phyloP scores from a whole-genome alignment of 495 filamentous ascomycete species.

The Tuber brumale region DNA sequence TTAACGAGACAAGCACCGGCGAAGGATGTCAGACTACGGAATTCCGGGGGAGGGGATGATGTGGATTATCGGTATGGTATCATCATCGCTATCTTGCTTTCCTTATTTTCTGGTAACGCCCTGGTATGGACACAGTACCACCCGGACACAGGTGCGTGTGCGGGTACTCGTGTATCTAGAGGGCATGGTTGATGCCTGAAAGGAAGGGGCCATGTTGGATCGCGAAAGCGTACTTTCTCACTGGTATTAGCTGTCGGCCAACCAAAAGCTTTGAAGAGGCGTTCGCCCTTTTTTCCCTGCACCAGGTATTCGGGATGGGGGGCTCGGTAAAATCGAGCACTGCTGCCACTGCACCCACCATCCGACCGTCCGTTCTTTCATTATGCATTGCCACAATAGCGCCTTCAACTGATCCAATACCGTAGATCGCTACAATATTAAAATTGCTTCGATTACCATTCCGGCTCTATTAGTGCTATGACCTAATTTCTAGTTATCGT shows the following conservation, averaged over 20 bases:
- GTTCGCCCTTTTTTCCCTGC: conserved; percentile 35
- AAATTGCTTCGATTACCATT: neutral
- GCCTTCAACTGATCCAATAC: neutral
- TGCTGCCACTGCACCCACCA: neutral
- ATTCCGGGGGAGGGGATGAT: conserved; percentile 21
- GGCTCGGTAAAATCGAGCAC: neutral
- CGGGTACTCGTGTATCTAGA: neutral
- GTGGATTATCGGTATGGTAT: conserved; percentile 8
- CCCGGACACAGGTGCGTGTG: neutral
- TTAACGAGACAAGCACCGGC: conserved; percentile 20
- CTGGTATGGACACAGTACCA: neutral
- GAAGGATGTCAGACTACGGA: conserved; percentile 15
- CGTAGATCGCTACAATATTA: neutral
- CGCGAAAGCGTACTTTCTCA: neutral
- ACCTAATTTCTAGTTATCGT: neutral
- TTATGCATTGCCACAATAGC: neutral
- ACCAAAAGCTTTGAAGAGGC: conserved; percentile 24
- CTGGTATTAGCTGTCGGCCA: neutral
- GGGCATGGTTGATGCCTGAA: neutral
- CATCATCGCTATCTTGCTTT: neutral
- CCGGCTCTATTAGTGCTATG: neutral
- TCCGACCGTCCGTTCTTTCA: neutral
- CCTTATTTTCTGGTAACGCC: neutral
- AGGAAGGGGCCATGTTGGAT: neutral
- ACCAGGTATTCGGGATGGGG: conserved; percentile 34